Conservation (phyloP, 1,139 yeast genomes). For the Kurtzmaniella quercitrusa region DNA sequence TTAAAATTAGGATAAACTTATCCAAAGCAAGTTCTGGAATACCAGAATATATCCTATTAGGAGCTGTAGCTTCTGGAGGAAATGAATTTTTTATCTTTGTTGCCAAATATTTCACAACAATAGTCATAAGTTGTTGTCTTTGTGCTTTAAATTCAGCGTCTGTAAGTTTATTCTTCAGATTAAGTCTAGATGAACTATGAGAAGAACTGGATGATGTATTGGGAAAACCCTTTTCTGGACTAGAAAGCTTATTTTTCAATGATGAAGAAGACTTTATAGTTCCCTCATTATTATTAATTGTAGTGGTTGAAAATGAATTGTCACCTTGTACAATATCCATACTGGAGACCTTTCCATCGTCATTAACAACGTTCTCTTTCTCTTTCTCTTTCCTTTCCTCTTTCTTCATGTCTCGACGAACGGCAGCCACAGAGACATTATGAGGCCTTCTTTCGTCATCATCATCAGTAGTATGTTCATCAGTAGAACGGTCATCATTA, state of each 20-base stretch:
- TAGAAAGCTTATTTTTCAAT: not conserved
- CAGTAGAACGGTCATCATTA: not conserved
- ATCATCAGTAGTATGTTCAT: constrained; percentile 2
- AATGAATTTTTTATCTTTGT: constrained; percentile 44
- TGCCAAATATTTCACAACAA: constrained; percentile 42
- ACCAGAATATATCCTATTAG: not conserved
- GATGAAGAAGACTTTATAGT: no score
- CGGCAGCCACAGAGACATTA: not conserved
- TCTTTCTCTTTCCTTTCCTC: not conserved
- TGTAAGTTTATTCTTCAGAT: constrained; percentile 3
- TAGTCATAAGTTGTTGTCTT: constrained; percentile 37
- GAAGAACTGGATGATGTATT: not conserved
- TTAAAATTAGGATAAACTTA: constrained; percentile 35
- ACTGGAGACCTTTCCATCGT: not conserved
- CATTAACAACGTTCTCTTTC: not conserved
- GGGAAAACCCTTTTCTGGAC: constrained; percentile 1
- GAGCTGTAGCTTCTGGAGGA: constrained; percentile 30
- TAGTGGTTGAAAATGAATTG: no score
- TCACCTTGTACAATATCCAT: no score
- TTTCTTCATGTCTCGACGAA: constrained; percentile 2
- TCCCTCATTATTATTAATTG: no score
- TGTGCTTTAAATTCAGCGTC: constrained; percentile 15
- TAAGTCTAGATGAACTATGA: not conserved
- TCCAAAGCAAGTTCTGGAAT: constrained; percentile 39
- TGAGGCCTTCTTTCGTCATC: constrained; percentile 2